Conservation (phyloP, 192 early-diverging fungal genomes). For the Backusella liffmaniae region DNA sequence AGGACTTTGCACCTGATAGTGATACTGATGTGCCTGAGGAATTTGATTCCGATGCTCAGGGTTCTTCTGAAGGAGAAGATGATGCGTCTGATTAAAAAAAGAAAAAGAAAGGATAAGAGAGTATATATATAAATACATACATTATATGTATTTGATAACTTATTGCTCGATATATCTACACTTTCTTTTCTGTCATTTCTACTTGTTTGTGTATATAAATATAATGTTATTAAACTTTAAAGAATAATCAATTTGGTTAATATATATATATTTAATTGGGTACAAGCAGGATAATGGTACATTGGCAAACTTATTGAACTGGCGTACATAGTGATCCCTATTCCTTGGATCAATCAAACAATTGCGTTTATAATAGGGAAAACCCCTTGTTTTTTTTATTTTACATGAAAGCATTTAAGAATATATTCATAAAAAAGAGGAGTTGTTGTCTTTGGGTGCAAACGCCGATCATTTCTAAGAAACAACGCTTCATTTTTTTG, state of each 20-base stretch:
- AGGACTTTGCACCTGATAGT: slow-evolving; percentile 81
- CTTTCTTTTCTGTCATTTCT: not conserved
- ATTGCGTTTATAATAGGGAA: too few relatives aligned
- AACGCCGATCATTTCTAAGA: not conserved
- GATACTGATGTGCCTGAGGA: slow-evolving; percentile 80
- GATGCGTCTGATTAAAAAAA: slow-evolving; percentile 21
- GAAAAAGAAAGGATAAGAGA: not conserved
- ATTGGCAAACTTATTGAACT: too few relatives aligned
- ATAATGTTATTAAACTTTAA: not conserved
- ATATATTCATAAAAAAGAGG: not conserved
- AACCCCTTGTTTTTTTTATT: too few relatives aligned
- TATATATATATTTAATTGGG: too few relatives aligned
- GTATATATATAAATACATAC: not conserved
- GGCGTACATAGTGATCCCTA: too few relatives aligned
- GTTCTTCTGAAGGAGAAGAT: slow-evolving; percentile 26
- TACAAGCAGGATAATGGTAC: too few relatives aligned
- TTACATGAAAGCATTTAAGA: not conserved
- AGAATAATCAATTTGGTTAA: too few relatives aligned
- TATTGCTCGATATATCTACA: not conserved
- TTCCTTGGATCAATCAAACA: too few relatives aligned
- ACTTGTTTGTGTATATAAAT: not conserved
- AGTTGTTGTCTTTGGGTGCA: not conserved
- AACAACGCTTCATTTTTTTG: not conserved
- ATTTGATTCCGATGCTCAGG: slow-evolving; percentile 69
- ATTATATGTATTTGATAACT: not conserved